Evolutionary conservation across 2,329 filamentous ascomycete species (phyloP), one percentile per base, ranked within the genome.

Genomic region (Epichloe sp.): DNA sequence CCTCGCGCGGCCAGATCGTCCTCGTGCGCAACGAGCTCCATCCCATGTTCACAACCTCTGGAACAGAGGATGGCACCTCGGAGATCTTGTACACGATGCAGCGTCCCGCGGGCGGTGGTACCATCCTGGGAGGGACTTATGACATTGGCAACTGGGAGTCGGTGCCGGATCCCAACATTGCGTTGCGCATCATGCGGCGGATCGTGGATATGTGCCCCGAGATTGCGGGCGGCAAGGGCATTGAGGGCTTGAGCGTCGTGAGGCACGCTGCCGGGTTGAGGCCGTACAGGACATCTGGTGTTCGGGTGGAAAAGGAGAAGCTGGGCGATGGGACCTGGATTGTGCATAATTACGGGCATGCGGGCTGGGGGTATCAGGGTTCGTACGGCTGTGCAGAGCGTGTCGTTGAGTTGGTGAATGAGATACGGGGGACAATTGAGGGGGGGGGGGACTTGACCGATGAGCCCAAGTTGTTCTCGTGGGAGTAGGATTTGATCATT

Each of bases 41-140:
- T 11, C 70, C 78, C 36, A 91, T 94, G 86, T 66, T 79, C 46
- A 76, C 77, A 6, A 74, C 78, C 14, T 88, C 84, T 11, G 85
- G 86, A 42, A 85, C 81, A 0, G 84, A 88, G 47, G 86, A 93
- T 59, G 83, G 79, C 2, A 70, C 74, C 0, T 82, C 84, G 36
- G 89, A 95, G 66, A 71, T 83, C 4, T 71, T 79, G 52, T 96
- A 96, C 64, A 75, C 86, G 46, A 95, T 96, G 89, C 82, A 81
- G 60, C 78, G 90, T 31, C 86, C 89, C 1, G 77, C 75, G 0
- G 78, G 78, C n/a, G 90, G 89, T 19, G 90, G 90, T 11, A 93
- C 87, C 0, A 76, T 95, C 42, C 71, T 95, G 2, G 90, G 89
- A n/a, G 90, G 90, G 2, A 91, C 83, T 45, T 86, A 94, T 60